Percentiles rank a stretch among this genome's conserved stretches.
These are phyloP conservation scores for Clavispora asparagi DNA, from an alignment of 805 yeast species.

Conservation along the genomic window DNA sequence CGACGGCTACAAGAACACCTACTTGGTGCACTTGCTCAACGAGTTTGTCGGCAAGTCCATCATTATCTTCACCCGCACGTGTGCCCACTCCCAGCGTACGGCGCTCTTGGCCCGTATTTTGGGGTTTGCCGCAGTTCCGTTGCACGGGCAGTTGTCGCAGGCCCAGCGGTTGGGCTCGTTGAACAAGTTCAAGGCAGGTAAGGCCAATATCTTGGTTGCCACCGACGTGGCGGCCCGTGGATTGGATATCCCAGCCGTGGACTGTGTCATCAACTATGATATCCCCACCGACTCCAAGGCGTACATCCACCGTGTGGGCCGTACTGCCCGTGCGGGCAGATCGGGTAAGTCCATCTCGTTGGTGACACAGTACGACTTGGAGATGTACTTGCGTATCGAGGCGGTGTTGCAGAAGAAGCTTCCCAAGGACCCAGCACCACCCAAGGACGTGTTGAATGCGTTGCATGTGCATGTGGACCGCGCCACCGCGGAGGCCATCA, in stretches of 20 bases:
- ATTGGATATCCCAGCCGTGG: slow-evolving; percentile 77
- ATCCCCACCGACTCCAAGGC: slow-evolving; percentile 83
- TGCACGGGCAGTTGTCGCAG: slow-evolving; percentile 89
- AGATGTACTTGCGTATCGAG: slow-evolving; percentile 82
- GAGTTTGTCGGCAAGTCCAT: slow-evolving; percentile 81
- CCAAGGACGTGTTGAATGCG: slow-evolving; percentile 69
- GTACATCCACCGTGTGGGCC: slow-evolving; percentile 84
- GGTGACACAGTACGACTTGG: slow-evolving; percentile 93
- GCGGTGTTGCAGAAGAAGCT: slow-evolving; percentile 77
- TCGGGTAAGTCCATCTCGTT: slow-evolving; percentile 82
- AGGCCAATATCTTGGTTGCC: slow-evolving; percentile 64
- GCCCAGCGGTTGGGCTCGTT: slow-evolving; percentile 79
- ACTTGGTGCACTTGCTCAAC: slow-evolving; percentile 72
- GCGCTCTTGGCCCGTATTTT: slow-evolving; percentile 74
- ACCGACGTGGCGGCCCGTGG: slow-evolving; percentile 92
- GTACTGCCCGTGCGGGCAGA: slow-evolving; percentile 93
- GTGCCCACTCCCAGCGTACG: slow-evolving; percentile 91
- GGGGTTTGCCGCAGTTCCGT: slow-evolving; percentile 86
- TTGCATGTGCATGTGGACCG: slow-evolving; percentile 85
- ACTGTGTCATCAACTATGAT: slow-evolving; percentile 71
- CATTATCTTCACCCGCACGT: slow-evolving; percentile 88
- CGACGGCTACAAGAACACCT: slow-evolving; percentile 88
- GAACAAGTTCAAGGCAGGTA: slow-evolving; percentile 73
- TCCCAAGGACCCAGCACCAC: slow-evolving; percentile 73
- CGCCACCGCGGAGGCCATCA: slow-evolving; percentile 86